phyloP scores from a whole-genome alignment of 2,329 filamentous ascomycete species.

The Sarocladium oryzae region DNA sequence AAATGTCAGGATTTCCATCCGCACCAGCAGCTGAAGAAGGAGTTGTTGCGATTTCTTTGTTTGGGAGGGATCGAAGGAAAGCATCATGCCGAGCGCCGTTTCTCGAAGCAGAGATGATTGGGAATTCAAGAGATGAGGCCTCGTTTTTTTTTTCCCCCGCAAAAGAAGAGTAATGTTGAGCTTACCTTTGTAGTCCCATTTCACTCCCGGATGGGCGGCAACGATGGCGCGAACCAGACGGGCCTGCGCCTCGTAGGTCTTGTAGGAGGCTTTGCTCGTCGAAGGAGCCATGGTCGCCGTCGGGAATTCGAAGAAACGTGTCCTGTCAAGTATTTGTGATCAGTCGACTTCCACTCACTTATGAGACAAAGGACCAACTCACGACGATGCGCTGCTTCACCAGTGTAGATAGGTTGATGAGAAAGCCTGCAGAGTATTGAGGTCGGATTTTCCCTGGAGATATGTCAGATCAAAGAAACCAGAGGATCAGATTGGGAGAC shows the following conservation, averaged over 20 bases:
- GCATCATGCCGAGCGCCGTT: too few relatives aligned
- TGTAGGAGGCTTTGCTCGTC: slow-evolving; percentile 32
- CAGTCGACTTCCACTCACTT: too few relatives aligned
- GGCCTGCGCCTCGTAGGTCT: slow-evolving; percentile 51
- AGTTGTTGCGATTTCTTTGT: too few relatives aligned
- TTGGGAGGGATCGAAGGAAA: too few relatives aligned
- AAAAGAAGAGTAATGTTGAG: slow-evolving; percentile 1
- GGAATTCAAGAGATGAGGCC: too few relatives aligned
- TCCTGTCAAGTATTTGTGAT: not conserved
- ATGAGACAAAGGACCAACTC: not conserved
- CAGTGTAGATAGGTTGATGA: not conserved
- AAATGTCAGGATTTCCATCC: slow-evolving; percentile 1
- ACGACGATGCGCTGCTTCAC: not conserved
- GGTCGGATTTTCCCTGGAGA: not conserved
- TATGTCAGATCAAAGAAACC: not conserved
- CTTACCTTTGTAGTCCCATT: slow-evolving; percentile 55
- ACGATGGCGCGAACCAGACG: slow-evolving; percentile 56
- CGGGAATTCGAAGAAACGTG: not conserved
- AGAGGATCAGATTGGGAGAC: not conserved
- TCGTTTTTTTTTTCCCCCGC: too few relatives aligned
- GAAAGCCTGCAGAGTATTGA: not conserved
- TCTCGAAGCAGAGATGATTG: too few relatives aligned
- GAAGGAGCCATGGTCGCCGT: slow-evolving; percentile 35
- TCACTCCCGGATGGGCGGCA: slow-evolving; percentile 46
- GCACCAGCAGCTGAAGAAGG: not conserved